Evolutionary conservation across 495 filamentous ascomycete species (phyloP).

Genomic region (Cercophora samala): DNA sequence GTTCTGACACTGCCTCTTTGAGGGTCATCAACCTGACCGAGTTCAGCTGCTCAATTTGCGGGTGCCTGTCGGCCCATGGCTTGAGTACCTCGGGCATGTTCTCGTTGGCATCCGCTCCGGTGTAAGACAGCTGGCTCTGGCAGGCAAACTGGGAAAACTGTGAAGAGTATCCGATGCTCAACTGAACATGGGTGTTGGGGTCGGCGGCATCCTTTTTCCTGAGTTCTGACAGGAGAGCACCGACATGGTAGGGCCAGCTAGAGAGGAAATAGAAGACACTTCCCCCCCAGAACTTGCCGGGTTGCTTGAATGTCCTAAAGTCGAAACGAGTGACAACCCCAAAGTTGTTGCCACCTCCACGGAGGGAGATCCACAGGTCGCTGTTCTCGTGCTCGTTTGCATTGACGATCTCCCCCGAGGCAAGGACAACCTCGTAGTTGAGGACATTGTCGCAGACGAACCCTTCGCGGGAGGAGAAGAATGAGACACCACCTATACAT

Average conservation of each 20-base stretch:
- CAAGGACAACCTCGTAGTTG: constrained; percentile 3
- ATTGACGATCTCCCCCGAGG: not conserved
- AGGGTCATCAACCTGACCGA: constrained; percentile 4
- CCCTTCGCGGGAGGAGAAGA: not conserved
- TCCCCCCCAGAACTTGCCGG: constrained; percentile 7
- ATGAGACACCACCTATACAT: not conserved
- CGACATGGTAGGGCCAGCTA: not conserved
- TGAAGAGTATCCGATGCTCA: not conserved
- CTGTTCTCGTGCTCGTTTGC: not conserved
- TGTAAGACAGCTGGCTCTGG: constrained; percentile 24
- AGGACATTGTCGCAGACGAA: constrained; percentile 5
- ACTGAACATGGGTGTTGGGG: not conserved
- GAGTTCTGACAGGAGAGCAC: not conserved
- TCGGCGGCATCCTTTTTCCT: not conserved
- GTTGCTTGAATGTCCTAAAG: not conserved
- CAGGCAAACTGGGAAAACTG: not conserved
- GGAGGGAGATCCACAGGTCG: constrained; percentile 4
- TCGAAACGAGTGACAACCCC: not conserved
- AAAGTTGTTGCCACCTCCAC: constrained; percentile 1
- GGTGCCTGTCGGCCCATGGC: constrained; percentile 14
- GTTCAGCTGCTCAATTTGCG: constrained; percentile 19
- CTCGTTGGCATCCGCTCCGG: constrained; percentile 10
- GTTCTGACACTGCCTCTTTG: constrained; percentile 5
- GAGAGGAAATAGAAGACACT: constrained; percentile 7
- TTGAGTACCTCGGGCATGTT: constrained; percentile 16